Base-by-base conservation (phyloP, 306 rosid genomes). In the Potentilla sterilis region DNA sequence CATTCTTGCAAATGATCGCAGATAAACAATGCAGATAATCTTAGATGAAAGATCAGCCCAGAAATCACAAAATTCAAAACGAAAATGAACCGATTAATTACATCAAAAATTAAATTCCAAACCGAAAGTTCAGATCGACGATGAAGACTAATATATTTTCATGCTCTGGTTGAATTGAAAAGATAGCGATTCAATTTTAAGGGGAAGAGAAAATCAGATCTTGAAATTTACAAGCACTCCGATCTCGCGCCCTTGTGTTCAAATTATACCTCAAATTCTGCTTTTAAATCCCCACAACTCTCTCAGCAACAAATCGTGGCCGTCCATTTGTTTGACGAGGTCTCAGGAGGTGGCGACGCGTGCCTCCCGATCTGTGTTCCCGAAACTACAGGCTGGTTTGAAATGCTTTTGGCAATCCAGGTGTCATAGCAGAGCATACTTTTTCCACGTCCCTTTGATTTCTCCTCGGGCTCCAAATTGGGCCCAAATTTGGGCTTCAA, bases 181-280 rank as follows among this genome's bases (percentile, higher is more conserved):
- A 2, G 2, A 71, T 28, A 44, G 46, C 28, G 28, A 10, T 15
- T 28, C 11, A 72, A 19, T 72, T 58, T 72, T 47, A 62, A n/a
- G 3, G 38, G n/a, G 6, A 58, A 35, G 51, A 49, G 49, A 67
- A 61, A 67, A 66, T 14, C 51, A 44, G 54, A 87, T 88, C 89
- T 85, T 46, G 4, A 67, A 51, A 11, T 28, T 49, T 38, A 61
- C 80, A 22, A 19, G 35, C 65, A n/a, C 77, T 69, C 73, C 85
- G 81, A 76, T 81, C 81, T 74, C 77, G 83, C 78, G 84, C 82
- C 81, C 77, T 69, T 21, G 51, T 75, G 84, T 76, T 85, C 82
- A 75, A 81, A 84, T 51, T 65, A 51, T 65, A 83, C 81, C 64
- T 21, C 79, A 4, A 79, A 67, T 78, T 72, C 54, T 64, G 68